A percentile compares a stretch with the other conserved stretches of the same genome.
These are phyloP conservation scores for Cyberlindnera subsufficiens DNA, from an alignment of 805 yeast species.

Conservation along the genomic window DNA sequence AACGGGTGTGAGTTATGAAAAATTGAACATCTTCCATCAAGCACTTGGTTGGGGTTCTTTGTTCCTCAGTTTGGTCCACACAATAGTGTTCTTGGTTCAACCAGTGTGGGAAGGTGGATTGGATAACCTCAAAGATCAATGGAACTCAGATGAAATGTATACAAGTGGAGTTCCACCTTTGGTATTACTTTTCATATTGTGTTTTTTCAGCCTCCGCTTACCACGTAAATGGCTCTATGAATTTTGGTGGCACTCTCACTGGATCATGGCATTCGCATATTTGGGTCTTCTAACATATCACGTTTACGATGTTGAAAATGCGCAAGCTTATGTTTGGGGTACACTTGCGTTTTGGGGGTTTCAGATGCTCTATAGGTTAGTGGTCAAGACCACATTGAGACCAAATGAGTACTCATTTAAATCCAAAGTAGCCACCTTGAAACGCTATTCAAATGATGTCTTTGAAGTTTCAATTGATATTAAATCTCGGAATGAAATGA, in stretches of 20 bases:
- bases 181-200: conserved; percentile 37
- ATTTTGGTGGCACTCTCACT: conserved; percentile 44
- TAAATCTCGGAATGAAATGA: conserved; percentile 23
- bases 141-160: conserved; percentile 21
- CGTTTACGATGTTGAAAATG: conserved; percentile 27
- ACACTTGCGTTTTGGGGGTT: conserved; percentile 46
- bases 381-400: conserved; percentile 39
- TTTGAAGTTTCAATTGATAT: conserved; percentile 31
- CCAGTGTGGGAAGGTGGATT: conserved; percentile 44
- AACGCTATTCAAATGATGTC: conserved; percentile 21
- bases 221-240: conserved; percentile 40
- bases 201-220: conserved; percentile 35
- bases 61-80: conserved; percentile 41
- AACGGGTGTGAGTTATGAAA: conserved; percentile 53
- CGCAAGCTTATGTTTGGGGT: conserved; percentile 41
- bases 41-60: conserved; percentile 33
- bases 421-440: conserved; percentile 30
- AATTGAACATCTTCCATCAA: conserved; percentile 46
- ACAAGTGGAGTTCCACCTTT: conserved; percentile 44
- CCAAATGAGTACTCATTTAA: conserved; percentile 36
- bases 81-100: conserved; percentile 44
- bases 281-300: conserved; percentile 43
- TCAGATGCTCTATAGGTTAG: conserved; percentile 41
- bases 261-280: conserved; percentile 46
- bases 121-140: conserved; percentile 18